Percentiles rank a stretch among this genome's conserved stretches.
Evolutionary conservation across 2,329 filamentous ascomycete species (phyloP).

Genomic region (Aureobasidium leucospermi): DNA sequence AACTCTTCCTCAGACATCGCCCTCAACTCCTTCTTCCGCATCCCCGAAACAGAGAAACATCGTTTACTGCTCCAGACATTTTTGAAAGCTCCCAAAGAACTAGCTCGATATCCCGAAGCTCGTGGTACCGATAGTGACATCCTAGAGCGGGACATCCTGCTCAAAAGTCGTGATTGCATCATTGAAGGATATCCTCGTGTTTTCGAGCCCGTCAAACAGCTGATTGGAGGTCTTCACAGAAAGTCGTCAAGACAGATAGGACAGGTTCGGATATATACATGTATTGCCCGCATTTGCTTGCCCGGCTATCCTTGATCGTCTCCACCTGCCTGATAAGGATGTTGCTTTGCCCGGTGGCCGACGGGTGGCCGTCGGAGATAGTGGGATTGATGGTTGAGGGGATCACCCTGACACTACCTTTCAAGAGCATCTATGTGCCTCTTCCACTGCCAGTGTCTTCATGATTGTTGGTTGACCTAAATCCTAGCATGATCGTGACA

Average conservation of each 20-base stretch:
- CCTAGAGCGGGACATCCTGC: too few relatives aligned
- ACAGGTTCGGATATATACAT: not conserved
- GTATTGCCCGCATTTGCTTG: not conserved
- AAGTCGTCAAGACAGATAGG: not conserved
- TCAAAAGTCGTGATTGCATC: too few relatives aligned
- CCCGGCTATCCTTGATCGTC: not conserved
- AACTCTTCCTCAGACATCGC: slow-evolving; percentile 48
- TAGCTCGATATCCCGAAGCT: too few relatives aligned
- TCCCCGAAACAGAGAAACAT: slow-evolving; percentile 19
- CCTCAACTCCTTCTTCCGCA: slow-evolving; percentile 32
- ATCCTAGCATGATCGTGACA: too few relatives aligned
- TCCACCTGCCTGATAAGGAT: not conserved
- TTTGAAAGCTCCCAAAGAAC: not conserved
- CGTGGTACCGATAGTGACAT: too few relatives aligned
- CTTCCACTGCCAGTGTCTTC: not conserved
- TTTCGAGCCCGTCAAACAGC: too few relatives aligned
- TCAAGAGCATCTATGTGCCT: not conserved
- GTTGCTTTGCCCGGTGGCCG: not conserved
- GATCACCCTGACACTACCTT: not conserved
- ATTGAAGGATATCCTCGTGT: too few relatives aligned
- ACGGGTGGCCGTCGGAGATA: not conserved
- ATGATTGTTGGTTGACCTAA: too few relatives aligned
- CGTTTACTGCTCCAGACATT: not conserved
- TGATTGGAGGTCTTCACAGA: too few relatives aligned
- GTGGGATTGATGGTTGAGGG: not conserved